Evolutionary conservation across 2,329 filamentous ascomycete genomes (phyloP).

Genomic region (Aspergillus pseudoglaucus): DNA sequence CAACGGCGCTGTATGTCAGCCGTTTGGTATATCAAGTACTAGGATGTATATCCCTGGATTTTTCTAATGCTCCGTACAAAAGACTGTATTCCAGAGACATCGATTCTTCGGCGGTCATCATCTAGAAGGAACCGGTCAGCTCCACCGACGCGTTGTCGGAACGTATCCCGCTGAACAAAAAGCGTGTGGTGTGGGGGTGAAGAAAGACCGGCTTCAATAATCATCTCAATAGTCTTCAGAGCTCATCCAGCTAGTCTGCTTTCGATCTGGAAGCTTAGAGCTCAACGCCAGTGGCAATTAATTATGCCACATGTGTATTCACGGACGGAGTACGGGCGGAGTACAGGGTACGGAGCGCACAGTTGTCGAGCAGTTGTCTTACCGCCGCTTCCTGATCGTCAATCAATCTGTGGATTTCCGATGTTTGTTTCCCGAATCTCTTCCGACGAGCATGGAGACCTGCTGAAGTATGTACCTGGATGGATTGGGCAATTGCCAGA

Average conservation of each 20-base stretch:
- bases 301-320: too few relatives aligned
- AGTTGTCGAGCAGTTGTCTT: neutral
- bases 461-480: too few relatives aligned
- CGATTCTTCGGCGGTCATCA: neutral
- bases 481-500: too few relatives aligned
- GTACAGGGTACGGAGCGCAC: too few relatives aligned
- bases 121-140: neutral
- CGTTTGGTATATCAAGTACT: too few relatives aligned
- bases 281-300: neutral
- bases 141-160: neutral
- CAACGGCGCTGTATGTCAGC: neutral
- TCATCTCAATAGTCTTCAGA: neutral
- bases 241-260: neutral
- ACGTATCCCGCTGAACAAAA: neutral
- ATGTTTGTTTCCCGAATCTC: neutral
- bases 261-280: too few relatives aligned
- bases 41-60: neutral
- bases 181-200: neutral
- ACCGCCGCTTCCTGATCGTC: neutral
- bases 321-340: too few relatives aligned
- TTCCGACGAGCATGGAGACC: neutral
- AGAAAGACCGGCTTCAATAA: neutral
- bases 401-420: neutral
- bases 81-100: neutral
- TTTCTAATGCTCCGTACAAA: neutral